Conservation (phyloP, 192 early-diverging fungal genomes). For the Funneliformis geosporum region DNA sequence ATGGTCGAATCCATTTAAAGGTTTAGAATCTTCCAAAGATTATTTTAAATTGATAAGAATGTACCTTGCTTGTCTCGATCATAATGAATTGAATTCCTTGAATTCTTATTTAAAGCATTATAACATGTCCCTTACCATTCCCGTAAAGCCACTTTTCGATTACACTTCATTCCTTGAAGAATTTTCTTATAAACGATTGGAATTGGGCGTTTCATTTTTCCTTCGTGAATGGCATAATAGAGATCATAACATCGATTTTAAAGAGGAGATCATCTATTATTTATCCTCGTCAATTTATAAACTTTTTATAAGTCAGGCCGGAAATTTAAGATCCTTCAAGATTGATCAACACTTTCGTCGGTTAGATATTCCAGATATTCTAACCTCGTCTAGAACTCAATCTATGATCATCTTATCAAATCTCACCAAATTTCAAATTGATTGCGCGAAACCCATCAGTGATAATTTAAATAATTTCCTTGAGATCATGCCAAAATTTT, state of each 20-base stretch:
- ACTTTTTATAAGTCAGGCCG: neutral
- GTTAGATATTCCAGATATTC: neutral
- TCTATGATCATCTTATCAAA: neutral
- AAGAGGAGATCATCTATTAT: neutral
- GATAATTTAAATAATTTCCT: slow-evolving; percentile 2
- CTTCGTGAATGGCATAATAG: slow-evolving; percentile 1
- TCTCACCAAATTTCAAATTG: neutral
- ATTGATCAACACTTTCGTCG: slow-evolving; percentile 6
- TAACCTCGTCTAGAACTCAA: neutral
- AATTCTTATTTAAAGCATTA: neutral
- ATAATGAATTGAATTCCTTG: neutral
- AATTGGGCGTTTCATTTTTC: neutral
- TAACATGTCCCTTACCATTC: neutral
- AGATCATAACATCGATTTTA: neutral
- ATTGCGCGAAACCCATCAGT: neutral
- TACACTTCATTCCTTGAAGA: slow-evolving; percentile 6
- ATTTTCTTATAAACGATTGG: slow-evolving; percentile 12
- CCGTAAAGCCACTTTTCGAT: neutral
- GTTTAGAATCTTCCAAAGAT: neutral
- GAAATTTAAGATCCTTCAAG: neutral
- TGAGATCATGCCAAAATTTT: neutral
- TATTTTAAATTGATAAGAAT: slow-evolving; percentile 7
- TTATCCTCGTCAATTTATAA: neutral
- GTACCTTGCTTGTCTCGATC: neutral
- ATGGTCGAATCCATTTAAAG: slow-evolving; percentile 16